A percentile compares a stretch with the other conserved stretches of the same genome.
Evolutionary conservation across 2,329 filamentous ascomycete genomes (phyloP).

Genomic region (Penicillium brevicompactum): DNA sequence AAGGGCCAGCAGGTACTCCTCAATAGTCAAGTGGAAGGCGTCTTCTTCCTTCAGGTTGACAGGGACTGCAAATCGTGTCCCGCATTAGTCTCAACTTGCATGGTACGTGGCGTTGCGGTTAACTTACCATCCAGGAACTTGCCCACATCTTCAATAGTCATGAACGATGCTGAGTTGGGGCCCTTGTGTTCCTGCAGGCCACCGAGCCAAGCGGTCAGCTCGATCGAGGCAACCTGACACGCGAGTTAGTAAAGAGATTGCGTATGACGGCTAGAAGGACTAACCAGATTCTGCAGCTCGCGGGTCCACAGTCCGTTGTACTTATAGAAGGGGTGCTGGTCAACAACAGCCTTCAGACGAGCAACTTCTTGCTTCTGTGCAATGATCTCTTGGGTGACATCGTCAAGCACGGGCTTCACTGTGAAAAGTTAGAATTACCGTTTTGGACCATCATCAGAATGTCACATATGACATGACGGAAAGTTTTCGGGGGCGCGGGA

Average conservation of each 20-base stretch:
- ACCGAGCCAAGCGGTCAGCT: constrained; percentile 76
- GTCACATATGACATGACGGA: background rate
- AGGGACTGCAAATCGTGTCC: constrained; percentile 61
- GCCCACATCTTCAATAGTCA: constrained; percentile 88
- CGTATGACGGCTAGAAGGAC: constrained; percentile 30
- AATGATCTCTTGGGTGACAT: constrained; percentile 70
- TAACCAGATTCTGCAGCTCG: constrained; percentile 77
- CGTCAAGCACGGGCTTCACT: constrained; percentile 70
- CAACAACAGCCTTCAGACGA: constrained; percentile 72
- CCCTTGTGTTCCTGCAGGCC: constrained; percentile 63
- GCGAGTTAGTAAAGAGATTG: constrained; percentile 32
- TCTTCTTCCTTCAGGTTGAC: constrained; percentile 89
- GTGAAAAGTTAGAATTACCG: constrained; percentile 11
- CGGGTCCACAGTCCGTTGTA: constrained; percentile 88
- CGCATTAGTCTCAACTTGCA: constrained; percentile 6
- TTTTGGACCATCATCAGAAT: background rate
- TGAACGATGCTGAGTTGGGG: constrained; percentile 64
- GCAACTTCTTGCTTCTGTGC: constrained; percentile 71
- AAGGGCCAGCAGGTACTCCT: constrained; percentile 91
- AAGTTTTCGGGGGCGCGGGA: background rate
- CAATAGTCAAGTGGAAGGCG: constrained; percentile 91
- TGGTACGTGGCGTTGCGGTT: constrained; percentile 1
- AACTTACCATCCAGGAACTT: constrained; percentile 70
- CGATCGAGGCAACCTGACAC: constrained; percentile 58
- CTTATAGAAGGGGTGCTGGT: constrained; percentile 95